Conservation (phyloP, 2,329 filamentous ascomycete genomes). For the Monilinia aucupariae region DNA sequence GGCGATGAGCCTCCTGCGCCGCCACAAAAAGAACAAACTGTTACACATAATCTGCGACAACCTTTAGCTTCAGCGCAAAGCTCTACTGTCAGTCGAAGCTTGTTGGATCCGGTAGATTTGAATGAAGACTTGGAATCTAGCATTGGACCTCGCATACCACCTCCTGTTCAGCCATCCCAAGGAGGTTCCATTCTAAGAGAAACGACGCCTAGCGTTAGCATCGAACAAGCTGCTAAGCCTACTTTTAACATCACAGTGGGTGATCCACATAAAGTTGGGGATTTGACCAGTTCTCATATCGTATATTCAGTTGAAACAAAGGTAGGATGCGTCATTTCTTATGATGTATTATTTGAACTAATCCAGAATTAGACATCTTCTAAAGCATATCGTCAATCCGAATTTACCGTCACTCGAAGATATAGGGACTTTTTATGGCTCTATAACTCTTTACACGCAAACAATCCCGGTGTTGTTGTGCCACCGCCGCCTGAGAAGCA, state of each 20-base stretch:
- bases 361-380: conserved; percentile 66
- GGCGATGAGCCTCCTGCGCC: conserved; percentile 60
- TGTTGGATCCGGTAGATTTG: conserved; percentile 63
- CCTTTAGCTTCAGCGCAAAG: conserved; percentile 41
- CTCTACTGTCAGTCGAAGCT: conserved; percentile 41
- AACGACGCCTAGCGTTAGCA: conserved; percentile 72
- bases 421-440: conserved; percentile 98
- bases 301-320: conserved; percentile 94
- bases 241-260: conserved; percentile 86
- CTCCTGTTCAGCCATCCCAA: conserved; percentile 55
- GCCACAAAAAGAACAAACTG: conserved; percentile 61
- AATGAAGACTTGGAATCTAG: conserved; percentile 55
- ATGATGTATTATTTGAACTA: conserved; percentile 17
- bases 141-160: conserved; percentile 57
- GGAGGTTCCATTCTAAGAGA: conserved; percentile 47
- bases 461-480: conserved; percentile 91
- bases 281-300: conserved; percentile 93
- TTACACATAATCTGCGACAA: conserved; percentile 50
- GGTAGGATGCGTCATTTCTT: conserved; percentile 44
- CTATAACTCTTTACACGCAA: conserved; percentile 88
- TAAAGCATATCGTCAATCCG: conserved; percentile 87
- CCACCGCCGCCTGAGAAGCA: conserved; percentile 97
- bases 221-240: conserved; percentile 91
- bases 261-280: conserved; percentile 96
- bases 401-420: conserved; percentile 88